Evolutionary conservation across 768 basidiomycete species (phyloP).

Genomic region (Lentinula raphanica): DNA sequence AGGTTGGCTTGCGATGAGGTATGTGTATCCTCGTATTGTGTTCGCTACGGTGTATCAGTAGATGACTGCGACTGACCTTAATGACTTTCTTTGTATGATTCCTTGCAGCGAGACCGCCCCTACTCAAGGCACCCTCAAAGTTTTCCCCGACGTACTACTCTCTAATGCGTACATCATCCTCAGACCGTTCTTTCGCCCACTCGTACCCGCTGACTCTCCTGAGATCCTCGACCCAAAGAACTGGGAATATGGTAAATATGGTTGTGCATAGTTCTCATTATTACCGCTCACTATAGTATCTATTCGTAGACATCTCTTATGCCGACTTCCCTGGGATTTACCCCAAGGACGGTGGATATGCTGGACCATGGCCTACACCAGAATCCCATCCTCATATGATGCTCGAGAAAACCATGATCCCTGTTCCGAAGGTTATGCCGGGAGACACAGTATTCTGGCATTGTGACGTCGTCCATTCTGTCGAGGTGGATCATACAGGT

Average conservation of each 20-base stretch:
- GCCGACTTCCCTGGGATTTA: constrained; percentile 51
- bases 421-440: constrained; percentile 55
- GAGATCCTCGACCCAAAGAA: constrained; percentile 43
- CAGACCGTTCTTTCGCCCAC: constrained; percentile 70
- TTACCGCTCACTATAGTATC: background rate
- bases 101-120: constrained; percentile 57
- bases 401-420: constrained; percentile 53
- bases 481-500: constrained; percentile 37
- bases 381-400: constrained; percentile 34
- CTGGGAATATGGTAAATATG: constrained; percentile 49
- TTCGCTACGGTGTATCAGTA: too few species aligned
- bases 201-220: constrained; percentile 31
- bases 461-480: constrained; percentile 33
- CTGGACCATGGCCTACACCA: constrained; percentile 45
- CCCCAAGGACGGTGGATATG: constrained; percentile 31
- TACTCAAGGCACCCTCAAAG: constrained; percentile 60
- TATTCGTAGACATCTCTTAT: constrained; percentile 39
- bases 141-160: constrained; percentile 61
- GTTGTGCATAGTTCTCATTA: background rate
- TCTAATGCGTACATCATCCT: constrained; percentile 71
- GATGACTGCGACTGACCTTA: too few species aligned
- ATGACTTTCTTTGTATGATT: background rate
- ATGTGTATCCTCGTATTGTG: constrained; percentile 8
- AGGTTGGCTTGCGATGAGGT: constrained; percentile 75
- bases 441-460: constrained; percentile 72